A percentile compares a stretch with the other conserved stretches of the same genome.
phyloP scores from a whole-genome alignment of 192 early-diverging fungal species.

The Entomortierella beljakovae region DNA sequence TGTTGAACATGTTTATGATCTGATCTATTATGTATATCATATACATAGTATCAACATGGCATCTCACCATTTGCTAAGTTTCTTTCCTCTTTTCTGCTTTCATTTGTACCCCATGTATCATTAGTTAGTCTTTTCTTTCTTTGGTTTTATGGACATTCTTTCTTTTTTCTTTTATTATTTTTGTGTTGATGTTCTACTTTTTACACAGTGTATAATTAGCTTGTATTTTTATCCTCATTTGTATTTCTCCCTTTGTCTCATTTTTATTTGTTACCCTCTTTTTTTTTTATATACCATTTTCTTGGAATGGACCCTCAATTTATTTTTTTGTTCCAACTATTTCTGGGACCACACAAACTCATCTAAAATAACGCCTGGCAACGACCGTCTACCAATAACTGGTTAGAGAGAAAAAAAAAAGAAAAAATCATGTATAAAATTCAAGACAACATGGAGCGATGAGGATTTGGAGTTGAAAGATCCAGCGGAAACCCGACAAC shows the following conservation, averaged over 20 bases:
- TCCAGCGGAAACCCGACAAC: not conserved
- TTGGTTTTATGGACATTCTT: slow-evolving; percentile 8
- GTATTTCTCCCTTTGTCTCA: slow-evolving; percentile 3
- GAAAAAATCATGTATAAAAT: not conserved
- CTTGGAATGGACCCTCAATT: slow-evolving; percentile 1
- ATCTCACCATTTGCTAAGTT: not conserved
- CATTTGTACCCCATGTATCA: slow-evolving; percentile 7
- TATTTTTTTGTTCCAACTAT: slow-evolving; percentile 7
- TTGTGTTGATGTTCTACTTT: slow-evolving; percentile 20
- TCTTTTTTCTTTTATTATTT: slow-evolving; percentile 7
- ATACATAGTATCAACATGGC: not conserved
- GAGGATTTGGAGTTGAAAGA: slow-evolving; percentile 4
- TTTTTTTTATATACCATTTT: slow-evolving; percentile 19
- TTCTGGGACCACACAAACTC: not conserved
- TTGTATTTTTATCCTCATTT: slow-evolving; percentile 25
- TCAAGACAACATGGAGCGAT: not conserved
- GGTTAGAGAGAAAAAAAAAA: slow-evolving; percentile 4
- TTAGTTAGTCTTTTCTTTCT: slow-evolving; percentile 6
- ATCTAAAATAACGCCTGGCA: not conserved
- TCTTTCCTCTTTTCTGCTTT: not conserved
- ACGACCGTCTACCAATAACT: slow-evolving; percentile 16
- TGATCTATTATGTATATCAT: not conserved
- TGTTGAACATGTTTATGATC: not conserved
- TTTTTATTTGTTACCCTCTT: slow-evolving; percentile 10
- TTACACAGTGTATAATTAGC: slow-evolving; percentile 17